Evolutionary conservation across 2,329 filamentous ascomycete genomes (phyloP).

Genomic region (Pezicula radicicola): DNA sequence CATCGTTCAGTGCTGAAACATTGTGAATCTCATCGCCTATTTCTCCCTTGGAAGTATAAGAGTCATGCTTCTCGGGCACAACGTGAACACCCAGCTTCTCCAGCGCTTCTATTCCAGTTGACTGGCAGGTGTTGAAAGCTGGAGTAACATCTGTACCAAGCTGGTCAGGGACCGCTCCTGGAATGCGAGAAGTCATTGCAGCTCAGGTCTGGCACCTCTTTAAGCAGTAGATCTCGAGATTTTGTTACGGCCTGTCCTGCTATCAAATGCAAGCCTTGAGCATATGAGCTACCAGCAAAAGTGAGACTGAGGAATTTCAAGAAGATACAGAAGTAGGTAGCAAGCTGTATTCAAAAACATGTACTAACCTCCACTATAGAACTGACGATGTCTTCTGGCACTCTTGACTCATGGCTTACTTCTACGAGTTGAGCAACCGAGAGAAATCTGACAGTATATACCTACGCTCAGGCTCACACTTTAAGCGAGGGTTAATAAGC

Average conservation of each 20-base stretch:
- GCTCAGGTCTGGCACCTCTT: neutral
- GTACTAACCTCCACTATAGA: too few relatives aligned
- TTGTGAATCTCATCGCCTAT: neutral
- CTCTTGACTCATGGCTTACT: too few relatives aligned
- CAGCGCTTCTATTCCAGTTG: slow-evolving; percentile 8
- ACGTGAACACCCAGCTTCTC: slow-evolving; percentile 7
- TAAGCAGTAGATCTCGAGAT: neutral
- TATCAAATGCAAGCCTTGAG: neutral
- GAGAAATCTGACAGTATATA: too few relatives aligned
- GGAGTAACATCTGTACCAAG: slow-evolving; percentile 3
- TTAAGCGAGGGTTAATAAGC: too few relatives aligned
- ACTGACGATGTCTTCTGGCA: too few relatives aligned
- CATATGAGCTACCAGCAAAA: too few relatives aligned
- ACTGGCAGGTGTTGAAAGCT: slow-evolving; percentile 9
- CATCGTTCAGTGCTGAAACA: neutral
- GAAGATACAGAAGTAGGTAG: too few relatives aligned
- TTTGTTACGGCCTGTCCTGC: neutral
- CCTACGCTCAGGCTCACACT: too few relatives aligned
- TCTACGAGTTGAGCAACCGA: too few relatives aligned
- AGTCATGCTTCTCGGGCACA: too few relatives aligned
- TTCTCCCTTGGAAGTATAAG: neutral
- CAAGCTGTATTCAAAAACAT: too few relatives aligned
- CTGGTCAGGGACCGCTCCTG: slow-evolving; percentile 5
- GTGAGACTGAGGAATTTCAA: too few relatives aligned
- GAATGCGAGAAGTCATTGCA: slow-evolving; percentile 9